Evolutionary conservation across 768 basidiomycete genomes (phyloP).

Genomic region (Mycena rebaudengoi): DNA sequence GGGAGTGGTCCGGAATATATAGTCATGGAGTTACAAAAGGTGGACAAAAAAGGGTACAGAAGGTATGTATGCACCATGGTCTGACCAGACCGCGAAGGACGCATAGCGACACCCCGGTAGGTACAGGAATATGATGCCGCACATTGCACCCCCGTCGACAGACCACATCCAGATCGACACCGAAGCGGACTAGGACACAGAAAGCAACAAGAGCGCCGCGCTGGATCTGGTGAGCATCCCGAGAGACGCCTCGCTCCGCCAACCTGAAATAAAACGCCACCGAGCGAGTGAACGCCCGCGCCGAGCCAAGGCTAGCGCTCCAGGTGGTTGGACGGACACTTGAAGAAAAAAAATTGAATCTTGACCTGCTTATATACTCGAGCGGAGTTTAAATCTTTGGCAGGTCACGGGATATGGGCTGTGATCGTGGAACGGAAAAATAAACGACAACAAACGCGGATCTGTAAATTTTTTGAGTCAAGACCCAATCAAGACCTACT

Average conservation of each 20-base stretch:
- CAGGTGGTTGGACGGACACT: conserved; percentile 23
- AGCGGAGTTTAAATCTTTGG: too few species aligned
- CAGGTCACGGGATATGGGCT: too few species aligned
- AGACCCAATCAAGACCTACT: too few species aligned
- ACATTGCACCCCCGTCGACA: not conserved
- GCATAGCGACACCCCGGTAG: not conserved
- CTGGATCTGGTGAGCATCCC: conserved; percentile 23
- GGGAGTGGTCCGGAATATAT: too few species aligned
- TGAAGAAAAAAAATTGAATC: too few species aligned
- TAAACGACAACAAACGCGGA: too few species aligned
- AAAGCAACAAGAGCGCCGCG: not conserved
- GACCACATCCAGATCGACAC: conserved; percentile 8
- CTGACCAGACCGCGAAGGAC: not conserved
- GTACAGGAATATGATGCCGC: not conserved
- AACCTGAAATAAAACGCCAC: conserved; percentile 19
- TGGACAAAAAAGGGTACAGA: too few species aligned
- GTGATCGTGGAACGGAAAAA: too few species aligned
- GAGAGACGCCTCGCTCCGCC: conserved; percentile 21
- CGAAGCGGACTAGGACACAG: conserved; percentile 18
- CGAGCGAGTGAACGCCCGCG: conserved; percentile 22
- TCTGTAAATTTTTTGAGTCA: too few species aligned
- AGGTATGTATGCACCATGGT: not conserved
- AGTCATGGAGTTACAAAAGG: too few species aligned
- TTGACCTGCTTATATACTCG: too few species aligned
- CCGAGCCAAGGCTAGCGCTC: conserved; percentile 15